Conservation (phyloP, 306 rosid species). For the Chamaecrista fasciculata region DNA sequence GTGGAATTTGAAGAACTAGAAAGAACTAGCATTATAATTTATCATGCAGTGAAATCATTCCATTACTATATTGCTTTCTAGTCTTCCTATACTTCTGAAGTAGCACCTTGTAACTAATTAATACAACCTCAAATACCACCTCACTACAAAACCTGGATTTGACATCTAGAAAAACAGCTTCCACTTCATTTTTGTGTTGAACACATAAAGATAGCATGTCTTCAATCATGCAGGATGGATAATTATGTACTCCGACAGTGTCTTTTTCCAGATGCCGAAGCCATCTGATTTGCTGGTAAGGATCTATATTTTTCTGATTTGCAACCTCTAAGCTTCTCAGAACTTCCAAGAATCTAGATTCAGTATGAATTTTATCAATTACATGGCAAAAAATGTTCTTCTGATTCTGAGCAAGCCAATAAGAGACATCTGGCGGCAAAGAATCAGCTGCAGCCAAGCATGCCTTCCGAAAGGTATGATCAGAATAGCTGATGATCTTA, state of each 20-base stretch:
- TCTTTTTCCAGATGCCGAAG: constrained; percentile 42
- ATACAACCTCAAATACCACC: constrained; percentile 53
- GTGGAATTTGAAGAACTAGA: background rate
- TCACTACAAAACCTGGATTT: constrained; percentile 66
- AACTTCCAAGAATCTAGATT: constrained; percentile 55
- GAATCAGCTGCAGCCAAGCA: constrained; percentile 61
- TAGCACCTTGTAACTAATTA: constrained; percentile 47
- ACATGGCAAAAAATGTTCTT: constrained; percentile 40
- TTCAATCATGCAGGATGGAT: constrained; percentile 36
- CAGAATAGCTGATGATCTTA: constrained; percentile 46
- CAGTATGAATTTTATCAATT: constrained; percentile 48
- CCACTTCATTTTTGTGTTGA: constrained; percentile 44
- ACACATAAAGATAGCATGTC: constrained; percentile 36
- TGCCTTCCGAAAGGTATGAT: constrained; percentile 69
- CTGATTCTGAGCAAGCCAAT: constrained; percentile 46
- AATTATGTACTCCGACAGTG: constrained; percentile 26
- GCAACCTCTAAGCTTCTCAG: constrained; percentile 46
- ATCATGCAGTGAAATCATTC: constrained; percentile 74
- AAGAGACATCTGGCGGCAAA: constrained; percentile 36
- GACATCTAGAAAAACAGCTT: constrained; percentile 50
- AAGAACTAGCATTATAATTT: constrained; percentile 32
- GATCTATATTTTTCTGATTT: constrained; percentile 60
- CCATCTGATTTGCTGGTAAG: constrained; percentile 63
- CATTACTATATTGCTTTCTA: constrained; percentile 68
- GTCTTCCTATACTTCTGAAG: constrained; percentile 60